Evolutionary conservation across 805 yeast genomes (phyloP).

Genomic region (Citeromyces matritensis): DNA sequence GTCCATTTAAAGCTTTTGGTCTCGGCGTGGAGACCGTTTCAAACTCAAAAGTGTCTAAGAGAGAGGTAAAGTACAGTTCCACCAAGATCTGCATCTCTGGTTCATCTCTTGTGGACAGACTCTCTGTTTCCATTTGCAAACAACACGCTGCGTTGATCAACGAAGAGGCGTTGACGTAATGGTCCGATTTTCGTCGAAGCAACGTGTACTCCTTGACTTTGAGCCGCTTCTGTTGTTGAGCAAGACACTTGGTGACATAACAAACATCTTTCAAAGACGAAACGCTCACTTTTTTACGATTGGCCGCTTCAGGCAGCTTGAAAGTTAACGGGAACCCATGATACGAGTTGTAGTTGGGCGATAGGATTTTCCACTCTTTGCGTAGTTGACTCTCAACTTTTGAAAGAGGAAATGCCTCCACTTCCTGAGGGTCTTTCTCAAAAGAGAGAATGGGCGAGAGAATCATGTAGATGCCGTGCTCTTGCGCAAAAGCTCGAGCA

Average conservation of each 20-base stretch:
- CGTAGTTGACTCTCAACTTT: background rate
- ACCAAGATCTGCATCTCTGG: slow-evolving; percentile 10
- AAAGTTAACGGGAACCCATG: background rate
- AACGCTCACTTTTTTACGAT: background rate
- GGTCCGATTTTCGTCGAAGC: slow-evolving; percentile 10
- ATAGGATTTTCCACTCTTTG: background rate
- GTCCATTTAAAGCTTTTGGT: slow-evolving; percentile 7
- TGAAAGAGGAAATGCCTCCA: background rate
- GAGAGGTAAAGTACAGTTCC: slow-evolving; percentile 11
- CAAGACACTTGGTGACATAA: background rate
- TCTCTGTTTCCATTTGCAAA: slow-evolving; percentile 6
- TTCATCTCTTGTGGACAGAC: slow-evolving; percentile 7
- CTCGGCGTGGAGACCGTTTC: slow-evolving; percentile 7
- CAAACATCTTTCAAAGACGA: background rate
- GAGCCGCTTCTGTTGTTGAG: background rate
- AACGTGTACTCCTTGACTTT: slow-evolving; percentile 1
- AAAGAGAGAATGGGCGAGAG: background rate
- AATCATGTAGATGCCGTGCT: slow-evolving; percentile 6
- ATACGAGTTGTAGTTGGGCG: background rate
- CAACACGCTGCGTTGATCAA: slow-evolving; percentile 6
- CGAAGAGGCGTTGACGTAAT: slow-evolving; percentile 9
- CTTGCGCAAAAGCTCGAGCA: slow-evolving; percentile 6
- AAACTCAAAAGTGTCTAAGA: slow-evolving; percentile 5
- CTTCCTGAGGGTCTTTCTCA: background rate
- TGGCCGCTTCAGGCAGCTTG: background rate